These are phyloP conservation scores for Colletotrichum sidae DNA, from an alignment of 2,329 filamentous ascomycete species.

Conservation along the genomic window DNA sequence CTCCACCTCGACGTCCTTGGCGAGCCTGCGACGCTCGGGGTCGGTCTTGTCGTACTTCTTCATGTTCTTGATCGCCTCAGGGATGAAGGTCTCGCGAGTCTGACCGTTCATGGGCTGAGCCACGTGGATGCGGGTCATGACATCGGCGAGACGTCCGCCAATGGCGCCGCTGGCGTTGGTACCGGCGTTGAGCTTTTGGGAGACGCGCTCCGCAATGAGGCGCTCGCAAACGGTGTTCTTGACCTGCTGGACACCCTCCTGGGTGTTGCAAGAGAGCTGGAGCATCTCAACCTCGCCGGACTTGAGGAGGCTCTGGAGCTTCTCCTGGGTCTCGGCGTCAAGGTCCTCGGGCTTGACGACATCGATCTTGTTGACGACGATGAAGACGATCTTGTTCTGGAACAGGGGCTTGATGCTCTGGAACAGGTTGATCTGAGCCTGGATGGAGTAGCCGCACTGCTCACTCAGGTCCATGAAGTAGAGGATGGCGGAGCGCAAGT, in stretches of 20 bases:
- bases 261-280: constrained; percentile 93
- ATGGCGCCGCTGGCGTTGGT: constrained; percentile 81
- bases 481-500: constrained; percentile 92
- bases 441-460: constrained; percentile 94
- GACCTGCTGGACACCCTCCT: constrained; percentile 92
- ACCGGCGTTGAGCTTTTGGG: constrained; percentile 94
- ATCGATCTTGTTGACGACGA: constrained; percentile 99
- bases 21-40: constrained; percentile 83
- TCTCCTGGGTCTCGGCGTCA: constrained; percentile 79
- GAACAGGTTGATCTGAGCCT: constrained; percentile 94
- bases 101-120: constrained; percentile 90
- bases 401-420: constrained; percentile 97
- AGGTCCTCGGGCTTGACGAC: constrained; percentile 89
- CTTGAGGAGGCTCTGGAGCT: constrained; percentile 84
- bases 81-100: constrained; percentile 85
- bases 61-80: constrained; percentile 81
- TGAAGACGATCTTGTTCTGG: constrained; percentile 93
- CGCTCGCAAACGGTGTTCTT: constrained; percentile 96
- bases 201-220: constrained; percentile 90
- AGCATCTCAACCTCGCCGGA: constrained; percentile 92
- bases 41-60: constrained; percentile 94
- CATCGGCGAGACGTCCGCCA: constrained; percentile 86
- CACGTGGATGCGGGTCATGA: constrained; percentile 95
- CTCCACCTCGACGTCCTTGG: constrained; percentile 89
- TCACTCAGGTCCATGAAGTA: constrained; percentile 99